Base-by-base conservation (phyloP, 139 green algal genomes). In the Auxenochlorella protothecoides region DNA sequence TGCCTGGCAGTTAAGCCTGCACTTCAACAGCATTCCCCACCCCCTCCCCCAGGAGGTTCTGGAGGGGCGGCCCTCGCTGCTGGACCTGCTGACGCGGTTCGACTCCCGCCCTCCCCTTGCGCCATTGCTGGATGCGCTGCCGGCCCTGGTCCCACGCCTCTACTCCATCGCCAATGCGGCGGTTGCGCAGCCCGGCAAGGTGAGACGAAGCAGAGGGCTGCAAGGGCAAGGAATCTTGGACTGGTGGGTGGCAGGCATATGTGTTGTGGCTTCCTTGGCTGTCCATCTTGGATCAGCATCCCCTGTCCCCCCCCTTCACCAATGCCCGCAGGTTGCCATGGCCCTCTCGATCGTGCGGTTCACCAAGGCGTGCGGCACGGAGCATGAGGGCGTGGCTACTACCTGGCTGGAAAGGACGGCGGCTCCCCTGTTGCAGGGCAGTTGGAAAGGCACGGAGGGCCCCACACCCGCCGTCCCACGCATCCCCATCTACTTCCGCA, bases 81-180 rank as follows among this genome's bases (percentile, higher is more conserved):
- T 92, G 73, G 84, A 97, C 74, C 86, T 96, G 0, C 79, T 97
- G 81, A 61, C 84, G 16, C 90, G 86, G 12, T 97, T 97, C 70
- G 86, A 92, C 11, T 92, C 84, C 3, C 79, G 77, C 65, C 92
- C 91, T 12, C 73, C 97, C 72, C 96, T 97, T 74, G 92, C 79
- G 68, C 75, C 64, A 71, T 86, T 99, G 4, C 84, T 85, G 3
- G 57, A 62, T 84, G 97, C 13, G 85, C 84, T 3, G 68, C 78
- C 95, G 62, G 83, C 96, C 62, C 76, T 98, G 75, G 87, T 92
- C 66, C 86, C 87, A 11, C 83, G 92, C 68, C 96, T 88, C 84
- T 97, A 97, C 84, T 93, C 86, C 68, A 96, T 97, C 72, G 91
- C 81, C 13, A 68, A 80, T 98, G 56, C 16, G 76, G 6, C 66